Evolutionary conservation across 164 flowering plant genomes (phyloP).

Genomic region (Malania oleifera): DNA sequence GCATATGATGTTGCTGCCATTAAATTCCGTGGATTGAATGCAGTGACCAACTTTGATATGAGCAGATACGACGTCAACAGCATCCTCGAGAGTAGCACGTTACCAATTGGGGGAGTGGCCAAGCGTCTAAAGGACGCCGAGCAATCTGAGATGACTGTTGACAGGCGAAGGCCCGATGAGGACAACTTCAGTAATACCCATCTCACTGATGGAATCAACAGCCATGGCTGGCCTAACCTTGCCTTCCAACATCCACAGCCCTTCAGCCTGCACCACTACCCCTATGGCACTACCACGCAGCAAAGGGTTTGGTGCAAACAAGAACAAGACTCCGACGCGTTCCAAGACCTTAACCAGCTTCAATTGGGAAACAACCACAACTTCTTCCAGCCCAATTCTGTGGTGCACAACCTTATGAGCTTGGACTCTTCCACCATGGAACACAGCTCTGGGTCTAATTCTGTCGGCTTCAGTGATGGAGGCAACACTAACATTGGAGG

Average conservation of each 20-base stretch:
- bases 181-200: conserved; percentile 26
- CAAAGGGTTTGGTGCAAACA: conserved; percentile 71
- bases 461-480: conserved; percentile 32
- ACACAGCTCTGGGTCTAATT: conserved; percentile 48
- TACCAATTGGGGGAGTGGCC: conserved; percentile 79
- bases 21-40: conserved; percentile 84
- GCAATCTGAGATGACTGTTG: conserved; percentile 33
- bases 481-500: conserved; percentile 11
- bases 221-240: conserved; percentile 48
- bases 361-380: conserved; percentile 58
- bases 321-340: conserved; percentile 38
- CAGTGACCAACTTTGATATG: conserved; percentile 96
- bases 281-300: conserved; percentile 22
- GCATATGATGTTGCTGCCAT: conserved; percentile 98
- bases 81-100: conserved; percentile 72
- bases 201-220: conserved; percentile 32
- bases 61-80: conserved; percentile 78
- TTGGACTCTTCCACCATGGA: conserved; percentile 57
- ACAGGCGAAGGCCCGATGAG: conserved; percentile 23
- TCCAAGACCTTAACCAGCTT: conserved; percentile 29
- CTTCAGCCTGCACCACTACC: conserved; percentile 46
- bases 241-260: conserved; percentile 59
- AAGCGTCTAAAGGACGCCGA: conserved; percentile 73
- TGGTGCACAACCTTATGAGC: conserved; percentile 53
- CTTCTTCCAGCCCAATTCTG: conserved; percentile 51